phyloP scores from a whole-genome alignment of 371 early-diverging fungal species.

The Choanephora cucurbitarum region DNA sequence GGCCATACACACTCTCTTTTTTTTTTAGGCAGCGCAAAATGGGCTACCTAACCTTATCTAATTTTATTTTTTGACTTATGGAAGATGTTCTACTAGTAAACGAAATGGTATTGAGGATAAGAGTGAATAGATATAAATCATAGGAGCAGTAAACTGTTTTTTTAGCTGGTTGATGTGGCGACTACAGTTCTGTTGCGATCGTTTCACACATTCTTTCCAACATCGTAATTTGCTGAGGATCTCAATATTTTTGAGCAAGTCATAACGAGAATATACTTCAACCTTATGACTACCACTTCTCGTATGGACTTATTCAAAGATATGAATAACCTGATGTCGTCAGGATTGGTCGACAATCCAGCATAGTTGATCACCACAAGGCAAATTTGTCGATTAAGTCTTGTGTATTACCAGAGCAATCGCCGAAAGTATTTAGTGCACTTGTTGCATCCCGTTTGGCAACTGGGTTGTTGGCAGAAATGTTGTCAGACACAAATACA shows the following conservation, averaged over 20 bases:
- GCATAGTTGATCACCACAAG: slow-evolving; percentile 34
- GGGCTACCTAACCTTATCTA: too few species aligned
- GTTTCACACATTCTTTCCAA: too few species aligned
- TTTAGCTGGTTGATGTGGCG: too few species aligned
- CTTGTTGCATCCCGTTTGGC: slow-evolving; percentile 28
- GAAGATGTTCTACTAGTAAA: too few species aligned
- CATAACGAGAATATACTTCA: slow-evolving; percentile 33
- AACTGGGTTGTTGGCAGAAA: slow-evolving; percentile 28
- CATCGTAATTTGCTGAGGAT: too few species aligned
- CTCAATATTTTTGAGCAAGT: slow-evolving; percentile 29
- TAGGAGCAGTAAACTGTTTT: too few species aligned
- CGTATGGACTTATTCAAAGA: slow-evolving; percentile 31
- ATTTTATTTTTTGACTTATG: too few species aligned
- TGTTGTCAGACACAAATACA: slow-evolving; percentile 34
- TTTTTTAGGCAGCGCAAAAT: too few species aligned
- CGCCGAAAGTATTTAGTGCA: slow-evolving; percentile 29
- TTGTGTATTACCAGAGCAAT: slow-evolving; percentile 33
- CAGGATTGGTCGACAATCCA: slow-evolving; percentile 30
- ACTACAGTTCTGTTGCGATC: too few species aligned
- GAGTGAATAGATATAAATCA: too few species aligned
- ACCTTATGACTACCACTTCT: slow-evolving; percentile 32
- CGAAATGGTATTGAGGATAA: too few species aligned
- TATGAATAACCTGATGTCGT: slow-evolving; percentile 30
- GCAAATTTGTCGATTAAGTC: slow-evolving; percentile 32
- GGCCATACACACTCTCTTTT: too few species aligned